Base-by-base conservation (phyloP, 2,329 filamentous ascomycete genomes). In the Sclerotinia minor region DNA sequence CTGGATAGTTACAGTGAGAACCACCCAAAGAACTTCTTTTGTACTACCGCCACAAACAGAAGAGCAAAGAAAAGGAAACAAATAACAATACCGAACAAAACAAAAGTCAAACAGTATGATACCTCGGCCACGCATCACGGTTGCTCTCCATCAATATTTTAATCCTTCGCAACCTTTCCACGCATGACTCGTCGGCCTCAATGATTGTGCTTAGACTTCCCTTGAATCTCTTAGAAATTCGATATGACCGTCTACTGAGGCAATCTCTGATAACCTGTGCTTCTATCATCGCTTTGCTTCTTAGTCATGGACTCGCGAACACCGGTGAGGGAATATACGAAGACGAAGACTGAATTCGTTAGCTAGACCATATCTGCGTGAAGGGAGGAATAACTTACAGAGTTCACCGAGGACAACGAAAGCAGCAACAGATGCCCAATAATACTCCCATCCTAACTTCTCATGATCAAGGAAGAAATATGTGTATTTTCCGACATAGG, bases 381-480 rank as follows among this genome's bases (percentile, higher is more conserved):
- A 50, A 66, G 29, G 13, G 15, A 44, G 41, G 54, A 15, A 13
- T 67, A 41, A 49, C 75, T 71, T 69, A 76, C 75, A 73, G 38
- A 73, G 57, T 47, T 75, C 71, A 19, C 58, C 57, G 11, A 74
- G 47, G 24, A 65, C 67, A 55, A 68, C 49, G 45, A 76, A 74
- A 26, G 60, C 70, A 52, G 70, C 52, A 64, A 74, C 71, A 21
- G 69, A 67, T 45, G 70, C 55, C 21, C 69, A 52, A 53, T 72
- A 71, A 53, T 76, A 68, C 60, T 76, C 72, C 72, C 74, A 75
- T 29, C 72, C 72, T 55, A 73, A 67, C 24, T 69, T 55, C 50
- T 72, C 70, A 53, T 73, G 70, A 50, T 78, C 74, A 32, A 78
- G 71, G 72, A 75, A 78, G 65, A 69, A 77, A 61, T 74, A 77